phyloP scores from a whole-genome alignment of 2,329 filamentous ascomycete species.

The Paecilomyces dactylethromorphus region DNA sequence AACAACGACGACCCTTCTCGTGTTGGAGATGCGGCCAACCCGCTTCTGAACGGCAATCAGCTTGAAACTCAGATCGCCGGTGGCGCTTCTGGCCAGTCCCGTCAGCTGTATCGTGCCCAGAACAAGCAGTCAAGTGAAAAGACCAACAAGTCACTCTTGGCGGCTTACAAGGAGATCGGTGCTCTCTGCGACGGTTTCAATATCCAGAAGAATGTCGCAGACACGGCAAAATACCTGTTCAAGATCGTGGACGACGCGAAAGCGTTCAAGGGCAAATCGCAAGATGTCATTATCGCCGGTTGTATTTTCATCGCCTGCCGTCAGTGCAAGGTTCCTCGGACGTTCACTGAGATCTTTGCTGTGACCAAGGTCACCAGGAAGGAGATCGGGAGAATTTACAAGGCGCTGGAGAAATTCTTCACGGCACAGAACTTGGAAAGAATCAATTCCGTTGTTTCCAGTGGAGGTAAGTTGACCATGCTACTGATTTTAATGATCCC shows the following conservation, averaged over 20 bases:
- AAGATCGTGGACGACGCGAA: constrained; percentile 91
- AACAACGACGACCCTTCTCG: constrained; percentile 94
- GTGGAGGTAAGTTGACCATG: constrained; percentile 46
- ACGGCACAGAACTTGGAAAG: constrained; percentile 62
- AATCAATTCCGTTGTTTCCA: constrained; percentile 41
- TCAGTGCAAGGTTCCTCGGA: constrained; percentile 77
- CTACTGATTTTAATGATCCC: constrained; percentile 8
- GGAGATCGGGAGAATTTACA: constrained; percentile 94
- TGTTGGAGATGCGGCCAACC: constrained; percentile 91
- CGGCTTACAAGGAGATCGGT: constrained; percentile 83
- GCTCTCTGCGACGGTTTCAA: constrained; percentile 79
- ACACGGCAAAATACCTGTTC: constrained; percentile 90
- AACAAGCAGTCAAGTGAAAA: constrained; percentile 78
- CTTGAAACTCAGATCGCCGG: constrained; percentile 84
- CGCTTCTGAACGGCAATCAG: constrained; percentile 82
- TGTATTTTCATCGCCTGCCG: constrained; percentile 98
- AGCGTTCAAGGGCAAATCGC: constrained; percentile 89
- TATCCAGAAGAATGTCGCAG: constrained; percentile 72
- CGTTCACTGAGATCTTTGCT: constrained; percentile 90
- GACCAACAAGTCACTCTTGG: constrained; percentile 70
- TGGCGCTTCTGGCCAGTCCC: constrained; percentile 63
- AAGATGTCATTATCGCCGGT: constrained; percentile 88
- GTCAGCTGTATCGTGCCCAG: constrained; percentile 75
- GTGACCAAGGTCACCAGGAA: constrained; percentile 94
- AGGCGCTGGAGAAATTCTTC: constrained; percentile 82